phyloP scores from a whole-genome alignment of 768 basidiomycete species.

The Boletus rubroflammeus region DNA sequence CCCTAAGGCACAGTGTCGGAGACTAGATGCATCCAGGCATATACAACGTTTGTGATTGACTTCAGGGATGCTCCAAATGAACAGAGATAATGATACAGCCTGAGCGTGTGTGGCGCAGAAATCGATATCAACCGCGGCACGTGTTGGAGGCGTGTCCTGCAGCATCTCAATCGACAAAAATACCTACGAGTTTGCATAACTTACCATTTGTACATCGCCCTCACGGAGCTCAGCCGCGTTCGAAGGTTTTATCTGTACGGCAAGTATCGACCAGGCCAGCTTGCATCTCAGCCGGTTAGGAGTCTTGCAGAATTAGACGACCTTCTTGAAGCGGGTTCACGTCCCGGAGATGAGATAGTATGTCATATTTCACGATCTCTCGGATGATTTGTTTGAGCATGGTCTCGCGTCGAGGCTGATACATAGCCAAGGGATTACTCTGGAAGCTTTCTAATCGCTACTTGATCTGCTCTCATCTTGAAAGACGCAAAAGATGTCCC shows the following conservation, averaged over 20 bases:
- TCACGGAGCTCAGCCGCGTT: constrained; percentile 18
- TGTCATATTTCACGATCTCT: constrained; percentile 2
- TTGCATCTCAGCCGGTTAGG: not conserved
- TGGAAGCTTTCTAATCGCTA: not conserved
- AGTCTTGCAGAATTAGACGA: constrained; percentile 1
- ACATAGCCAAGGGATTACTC: not conserved
- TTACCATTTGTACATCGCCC: constrained; percentile 26
- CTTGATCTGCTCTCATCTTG: not conserved
- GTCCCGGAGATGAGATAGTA: constrained; percentile 12
- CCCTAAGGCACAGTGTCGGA: not conserved
- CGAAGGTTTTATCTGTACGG: constrained; percentile 16
- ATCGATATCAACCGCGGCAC: not conserved
- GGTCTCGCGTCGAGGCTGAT: not conserved
- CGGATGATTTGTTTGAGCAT: constrained; percentile 5
- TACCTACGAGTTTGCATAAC: constrained; percentile 8
- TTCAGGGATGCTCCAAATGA: not conserved
- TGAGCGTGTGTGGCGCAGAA: not conserved
- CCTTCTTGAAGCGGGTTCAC: constrained; percentile 6
- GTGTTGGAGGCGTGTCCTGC: not conserved
- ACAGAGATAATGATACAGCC: not conserved
- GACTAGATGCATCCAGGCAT: not conserved
- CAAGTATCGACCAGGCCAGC: constrained; percentile 13
- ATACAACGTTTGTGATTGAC: not conserved
- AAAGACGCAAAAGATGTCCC: constrained; percentile 3
- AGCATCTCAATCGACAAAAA: not conserved